Evolutionary conservation across 768 basidiomycete species (phyloP).

Genomic region (Amanita thiersii): DNA sequence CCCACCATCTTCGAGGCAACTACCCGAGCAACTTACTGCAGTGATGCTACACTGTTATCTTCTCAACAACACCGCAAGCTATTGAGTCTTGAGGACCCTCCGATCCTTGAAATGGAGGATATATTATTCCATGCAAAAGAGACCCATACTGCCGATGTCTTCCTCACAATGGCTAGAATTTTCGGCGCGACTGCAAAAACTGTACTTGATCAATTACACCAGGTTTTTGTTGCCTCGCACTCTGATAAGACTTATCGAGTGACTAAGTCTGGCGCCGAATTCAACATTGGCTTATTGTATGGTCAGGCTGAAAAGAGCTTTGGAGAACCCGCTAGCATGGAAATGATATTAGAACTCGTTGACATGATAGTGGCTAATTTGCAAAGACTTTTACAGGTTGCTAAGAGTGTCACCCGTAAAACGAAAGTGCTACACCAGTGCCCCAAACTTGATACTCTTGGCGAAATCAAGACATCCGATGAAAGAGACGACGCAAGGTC

Average conservation of each 20-base stretch:
- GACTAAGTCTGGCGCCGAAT: constrained; percentile 2
- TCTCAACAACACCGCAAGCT: neutral
- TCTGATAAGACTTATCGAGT: neutral
- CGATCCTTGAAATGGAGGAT: too few species aligned
- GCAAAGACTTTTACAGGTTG: neutral
- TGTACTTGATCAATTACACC: constrained; percentile 1
- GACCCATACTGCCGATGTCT: neutral
- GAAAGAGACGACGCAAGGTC: too few species aligned
- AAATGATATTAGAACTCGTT: constrained; percentile 1
- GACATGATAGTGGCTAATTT: constrained; percentile 3
- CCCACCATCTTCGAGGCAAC: too few species aligned
- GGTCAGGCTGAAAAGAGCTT: neutral
- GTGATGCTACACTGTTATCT: neutral
- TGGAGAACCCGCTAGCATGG: neutral
- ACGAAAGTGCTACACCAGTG: constrained; percentile 4
- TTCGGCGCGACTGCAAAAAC: constrained; percentile 4
- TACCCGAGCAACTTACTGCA: too few species aligned
- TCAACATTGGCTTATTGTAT: constrained; percentile 3
- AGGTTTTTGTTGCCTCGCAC: neutral
- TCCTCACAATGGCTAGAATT: too few species aligned
- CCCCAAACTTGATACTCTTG: too few species aligned
- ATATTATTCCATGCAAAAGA: constrained; percentile 3
- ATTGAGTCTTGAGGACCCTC: too few species aligned
- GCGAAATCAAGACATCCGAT: too few species aligned
- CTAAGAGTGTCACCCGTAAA: constrained; percentile 1